phyloP scores from a whole-genome alignment of 2,329 filamentous ascomycete genomes.

The Xylariaceae sp. region DNA sequence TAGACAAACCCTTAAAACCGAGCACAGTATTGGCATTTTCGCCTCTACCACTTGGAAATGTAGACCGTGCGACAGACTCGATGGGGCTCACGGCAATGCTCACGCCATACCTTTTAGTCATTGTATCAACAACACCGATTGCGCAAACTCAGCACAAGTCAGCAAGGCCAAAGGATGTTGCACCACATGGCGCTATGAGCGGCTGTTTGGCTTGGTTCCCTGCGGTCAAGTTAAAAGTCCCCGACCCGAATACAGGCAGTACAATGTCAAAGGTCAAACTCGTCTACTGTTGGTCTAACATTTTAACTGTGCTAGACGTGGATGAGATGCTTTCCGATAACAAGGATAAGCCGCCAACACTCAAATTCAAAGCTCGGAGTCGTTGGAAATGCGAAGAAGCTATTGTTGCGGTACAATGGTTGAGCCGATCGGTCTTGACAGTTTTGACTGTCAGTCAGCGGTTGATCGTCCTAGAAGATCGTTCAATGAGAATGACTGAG shows the following conservation, averaged over 20 bases:
- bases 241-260: slow-evolving; percentile 70
- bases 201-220: slow-evolving; percentile 98
- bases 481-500: slow-evolving; percentile 87
- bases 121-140: slow-evolving; percentile 95
- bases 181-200: slow-evolving; percentile 88
- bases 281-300: slow-evolving; percentile 98
- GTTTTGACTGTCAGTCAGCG: slow-evolving; percentile 94
- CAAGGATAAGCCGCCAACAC: slow-evolving; percentile 76
- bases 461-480: slow-evolving; percentile 90
- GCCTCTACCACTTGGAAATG: slow-evolving; percentile 89
- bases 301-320: slow-evolving; percentile 91
- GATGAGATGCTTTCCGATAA: slow-evolving; percentile 73
- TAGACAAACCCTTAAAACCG: slow-evolving; percentile 78
- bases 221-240: slow-evolving; percentile 86
- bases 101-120: slow-evolving; percentile 92
- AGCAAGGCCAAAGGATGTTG: slow-evolving; percentile 87
- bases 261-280: slow-evolving; percentile 83
- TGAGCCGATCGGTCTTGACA: slow-evolving; percentile 89
- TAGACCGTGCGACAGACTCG: slow-evolving; percentile 84
- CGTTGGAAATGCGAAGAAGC: slow-evolving; percentile 94
- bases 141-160: slow-evolving; percentile 97
- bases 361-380: slow-evolving; percentile 82
- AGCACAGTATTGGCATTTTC: slow-evolving; percentile 95
- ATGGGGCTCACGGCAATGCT: slow-evolving; percentile 94
- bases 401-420: slow-evolving; percentile 95